Percentiles rank a stretch among this genome's conserved stretches.
Evolutionary conservation across 805 yeast species (phyloP).

Genomic region (Candida sanyiensis): DNA sequence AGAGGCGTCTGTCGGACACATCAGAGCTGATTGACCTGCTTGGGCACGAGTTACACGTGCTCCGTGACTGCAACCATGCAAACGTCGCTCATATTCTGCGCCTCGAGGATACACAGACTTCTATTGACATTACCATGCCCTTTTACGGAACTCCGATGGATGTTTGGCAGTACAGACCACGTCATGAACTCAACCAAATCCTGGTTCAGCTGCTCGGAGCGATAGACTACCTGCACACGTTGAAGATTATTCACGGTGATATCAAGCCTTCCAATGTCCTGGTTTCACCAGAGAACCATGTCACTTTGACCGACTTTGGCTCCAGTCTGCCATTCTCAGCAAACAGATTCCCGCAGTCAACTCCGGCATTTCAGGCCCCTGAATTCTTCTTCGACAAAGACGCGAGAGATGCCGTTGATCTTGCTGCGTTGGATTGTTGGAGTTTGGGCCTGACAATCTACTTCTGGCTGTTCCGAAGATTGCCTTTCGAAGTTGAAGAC

Average conservation of each 20-base stretch:
- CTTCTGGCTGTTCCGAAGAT: slow-evolving; percentile 4
- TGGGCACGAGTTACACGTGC: slow-evolving; percentile 3
- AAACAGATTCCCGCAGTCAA: slow-evolving; percentile 15
- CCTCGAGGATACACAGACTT: neutral
- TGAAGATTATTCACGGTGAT: slow-evolving; percentile 56
- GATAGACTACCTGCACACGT: slow-evolving; percentile 48
- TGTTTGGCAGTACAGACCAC: slow-evolving; percentile 48
- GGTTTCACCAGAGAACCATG: slow-evolving; percentile 50
- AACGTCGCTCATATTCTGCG: slow-evolving; percentile 2
- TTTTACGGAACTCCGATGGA: slow-evolving; percentile 26
- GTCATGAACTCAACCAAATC: slow-evolving; percentile 17
- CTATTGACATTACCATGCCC: slow-evolving; percentile 7
- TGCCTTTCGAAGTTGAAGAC: slow-evolving; percentile 2
- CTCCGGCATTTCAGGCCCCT: slow-evolving; percentile 13
- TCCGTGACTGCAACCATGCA: neutral
- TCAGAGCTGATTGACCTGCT: slow-evolving; percentile 28
- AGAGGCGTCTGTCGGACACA: neutral
- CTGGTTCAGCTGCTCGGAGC: slow-evolving; percentile 52
- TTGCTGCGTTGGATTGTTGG: slow-evolving; percentile 12
- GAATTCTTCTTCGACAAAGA: slow-evolving; percentile 3
- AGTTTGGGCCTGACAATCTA: slow-evolving; percentile 11
- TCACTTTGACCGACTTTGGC: slow-evolving; percentile 61
- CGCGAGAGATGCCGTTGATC: neutral
- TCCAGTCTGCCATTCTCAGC: slow-evolving; percentile 40
- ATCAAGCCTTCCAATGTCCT: slow-evolving; percentile 61